phyloP scores from a whole-genome alignment of 192 early-diverging fungal species.

The Mortierella antarctica region DNA sequence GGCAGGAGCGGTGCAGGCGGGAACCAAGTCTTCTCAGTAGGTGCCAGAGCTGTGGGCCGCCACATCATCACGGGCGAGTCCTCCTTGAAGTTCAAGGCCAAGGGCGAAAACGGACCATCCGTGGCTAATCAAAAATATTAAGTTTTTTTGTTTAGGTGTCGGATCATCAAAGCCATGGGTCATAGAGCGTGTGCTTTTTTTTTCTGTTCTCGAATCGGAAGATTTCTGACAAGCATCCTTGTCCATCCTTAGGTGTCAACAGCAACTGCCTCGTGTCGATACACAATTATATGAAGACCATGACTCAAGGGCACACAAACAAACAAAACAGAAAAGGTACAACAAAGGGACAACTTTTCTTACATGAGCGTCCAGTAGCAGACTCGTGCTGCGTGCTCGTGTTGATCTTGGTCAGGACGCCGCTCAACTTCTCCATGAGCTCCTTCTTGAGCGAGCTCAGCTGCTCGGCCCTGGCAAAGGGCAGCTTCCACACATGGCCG shows the following conservation, averaged over 20 bases:
- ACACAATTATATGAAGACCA: not conserved
- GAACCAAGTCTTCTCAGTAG: constrained; percentile 54
- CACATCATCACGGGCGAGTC: constrained; percentile 44
- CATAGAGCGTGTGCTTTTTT: not conserved
- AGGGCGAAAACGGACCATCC: constrained; percentile 29
- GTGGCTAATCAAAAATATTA: not conserved
- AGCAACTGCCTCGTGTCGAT: not conserved
- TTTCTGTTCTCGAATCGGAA: constrained; percentile 1
- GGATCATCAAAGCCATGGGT: not conserved
- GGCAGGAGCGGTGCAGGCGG: constrained; percentile 64
- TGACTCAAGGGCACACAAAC: constrained; percentile 20
- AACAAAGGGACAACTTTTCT: constrained; percentile 4
- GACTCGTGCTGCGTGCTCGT: constrained; percentile 13
- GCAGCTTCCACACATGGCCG: constrained; percentile 61
- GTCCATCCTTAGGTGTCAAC: not conserved
- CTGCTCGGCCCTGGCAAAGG: constrained; percentile 75
- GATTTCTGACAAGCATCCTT: no score
- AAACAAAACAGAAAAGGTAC: constrained; percentile 15
- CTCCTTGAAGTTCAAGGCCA: constrained; percentile 42
- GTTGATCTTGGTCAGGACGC: constrained; percentile 41
- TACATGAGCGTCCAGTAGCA: constrained; percentile 46
- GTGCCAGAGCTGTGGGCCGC: constrained; percentile 24
- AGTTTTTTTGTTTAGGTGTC: not conserved
- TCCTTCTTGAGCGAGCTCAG: constrained; percentile 75
- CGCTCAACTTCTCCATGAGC: constrained; percentile 72